Evolutionary conservation across 2,329 filamentous ascomycete genomes (phyloP), one percentile per base, ranked within the genome.

Genomic region (Teratosphaeria destructans): DNA sequence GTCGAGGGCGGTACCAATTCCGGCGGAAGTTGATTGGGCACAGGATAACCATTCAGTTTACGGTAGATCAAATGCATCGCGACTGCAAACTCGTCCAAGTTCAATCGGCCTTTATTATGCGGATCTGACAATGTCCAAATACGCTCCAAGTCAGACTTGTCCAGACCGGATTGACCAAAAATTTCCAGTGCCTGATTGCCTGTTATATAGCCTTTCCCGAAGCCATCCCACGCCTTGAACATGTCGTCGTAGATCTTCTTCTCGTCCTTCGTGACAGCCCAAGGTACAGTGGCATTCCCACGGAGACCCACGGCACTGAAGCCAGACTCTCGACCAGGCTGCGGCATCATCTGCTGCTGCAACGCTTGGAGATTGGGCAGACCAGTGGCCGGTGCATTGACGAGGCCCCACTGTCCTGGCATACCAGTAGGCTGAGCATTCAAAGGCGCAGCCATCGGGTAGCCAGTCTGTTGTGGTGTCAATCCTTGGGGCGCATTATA

Each of bases 11-110:
- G 94, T 6, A 97, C 86, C 61, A 99, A 83, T 78, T 99, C 94
- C 0, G 94, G 85, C 8, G 94, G 94, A 11, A 99, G 81, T 53
- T 87, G 86, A 68, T 86, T 89, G 16, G 94, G 94, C 35, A 97
- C 81, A 1, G 93, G 92, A 70, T 97, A 97, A 39, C 93, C 93
- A 69, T 99, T 97, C 57, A 99, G 82, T 72, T 95, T 96, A 68
- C 94, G 84, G 77, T 99, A 99, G 68, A 99, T 99, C 75, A 99
- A 78, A 81, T 99, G 94, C 94, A 99, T 99, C 10, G 92, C 91
- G 57, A 99, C 93, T 8, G 94, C 92, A 71, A 99, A 99, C 71
- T 99, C 94, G 72, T 99, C 94, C 69, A 97, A 84, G 68, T 99
- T 92, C 34, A 99, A 82, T 59, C 92, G 88, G 19, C 94, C 94